A percentile compares a stretch with the other conserved stretches of the same genome.
Evolutionary conservation across 768 basidiomycete genomes (phyloP).

Genomic region (Pisolithus tinctorius): DNA sequence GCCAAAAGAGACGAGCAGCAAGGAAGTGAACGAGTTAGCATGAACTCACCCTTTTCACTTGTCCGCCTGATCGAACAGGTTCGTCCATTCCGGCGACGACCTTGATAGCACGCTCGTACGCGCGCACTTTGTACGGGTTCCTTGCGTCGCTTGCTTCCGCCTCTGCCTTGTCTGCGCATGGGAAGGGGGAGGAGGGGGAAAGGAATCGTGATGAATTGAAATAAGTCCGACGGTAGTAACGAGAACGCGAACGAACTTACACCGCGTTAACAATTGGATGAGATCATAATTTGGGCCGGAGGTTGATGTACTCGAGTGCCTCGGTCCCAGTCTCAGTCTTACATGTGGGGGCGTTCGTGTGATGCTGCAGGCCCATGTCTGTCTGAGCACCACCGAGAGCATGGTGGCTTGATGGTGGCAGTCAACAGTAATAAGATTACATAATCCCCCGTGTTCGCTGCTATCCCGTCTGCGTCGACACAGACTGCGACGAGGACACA

Average conservation of each 20-base stretch:
- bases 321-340: conserved; percentile 9
- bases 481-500: background rate
- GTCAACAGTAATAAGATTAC: background rate
- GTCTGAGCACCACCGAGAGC: conserved; percentile 12
- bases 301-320: conserved; percentile 6
- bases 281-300: conserved; percentile 30
- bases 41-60: conserved; percentile 24
- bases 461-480: too few relatives aligned
- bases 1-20: too few relatives aligned
- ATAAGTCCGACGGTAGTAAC: background rate
- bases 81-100: conserved; percentile 33
- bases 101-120: conserved; percentile 43
- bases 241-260: conserved; percentile 23
- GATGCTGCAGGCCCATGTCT: background rate
- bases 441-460: background rate
- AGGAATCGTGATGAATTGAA: background rate
- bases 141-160: conserved; percentile 30
- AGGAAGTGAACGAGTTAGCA: too few relatives aligned
- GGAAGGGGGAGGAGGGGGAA: background rate
- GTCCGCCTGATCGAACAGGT: conserved; percentile 38
- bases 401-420: too few relatives aligned
- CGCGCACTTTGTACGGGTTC: conserved; percentile 46
- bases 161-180: conserved; percentile 32
- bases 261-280: conserved; percentile 34
- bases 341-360: background rate